Evolutionary conservation across 306 rosid genomes (phyloP).

Genomic region (Carpinus viminea): DNA sequence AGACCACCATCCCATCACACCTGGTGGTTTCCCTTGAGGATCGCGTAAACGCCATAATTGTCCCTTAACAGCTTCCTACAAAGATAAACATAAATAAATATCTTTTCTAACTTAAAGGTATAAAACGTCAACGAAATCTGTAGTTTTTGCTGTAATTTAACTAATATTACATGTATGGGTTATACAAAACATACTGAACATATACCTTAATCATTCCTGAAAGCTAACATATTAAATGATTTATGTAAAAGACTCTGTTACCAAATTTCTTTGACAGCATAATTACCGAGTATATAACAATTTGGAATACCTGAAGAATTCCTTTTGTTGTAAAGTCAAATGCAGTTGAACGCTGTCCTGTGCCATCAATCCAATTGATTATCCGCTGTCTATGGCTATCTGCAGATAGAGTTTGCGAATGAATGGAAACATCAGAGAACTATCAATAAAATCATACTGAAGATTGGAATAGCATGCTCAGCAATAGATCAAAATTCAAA

Average conservation of each 20-base stretch:
- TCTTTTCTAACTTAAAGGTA: neutral
- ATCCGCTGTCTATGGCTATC: constrained; percentile 84
- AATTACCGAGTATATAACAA: neutral
- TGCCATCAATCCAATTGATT: constrained; percentile 79
- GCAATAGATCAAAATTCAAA: neutral
- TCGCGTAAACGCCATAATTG: constrained; percentile 79
- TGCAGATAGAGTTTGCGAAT: constrained; percentile 31
- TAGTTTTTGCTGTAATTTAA: neutral
- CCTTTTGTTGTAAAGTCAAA: constrained; percentile 99
- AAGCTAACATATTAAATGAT: neutral
- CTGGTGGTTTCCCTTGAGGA: constrained; percentile 85
- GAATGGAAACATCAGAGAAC: neutral
- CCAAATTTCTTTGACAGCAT: neutral
- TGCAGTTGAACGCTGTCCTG: constrained; percentile 84
- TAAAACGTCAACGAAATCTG: neutral
- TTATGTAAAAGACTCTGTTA: neutral
- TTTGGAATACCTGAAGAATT: constrained; percentile 72
- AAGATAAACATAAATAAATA: constrained; percentile 4
- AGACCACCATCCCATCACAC: constrained; percentile 90
- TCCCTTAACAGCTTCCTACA: constrained; percentile 90
- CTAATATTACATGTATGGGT: neutral
- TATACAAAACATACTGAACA: neutral
- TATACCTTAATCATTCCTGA: neutral
- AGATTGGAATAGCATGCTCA: neutral
- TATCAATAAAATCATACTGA: neutral